Conservation (phyloP, 1,139 yeast genomes). For the Candida dubliniensis region DNA sequence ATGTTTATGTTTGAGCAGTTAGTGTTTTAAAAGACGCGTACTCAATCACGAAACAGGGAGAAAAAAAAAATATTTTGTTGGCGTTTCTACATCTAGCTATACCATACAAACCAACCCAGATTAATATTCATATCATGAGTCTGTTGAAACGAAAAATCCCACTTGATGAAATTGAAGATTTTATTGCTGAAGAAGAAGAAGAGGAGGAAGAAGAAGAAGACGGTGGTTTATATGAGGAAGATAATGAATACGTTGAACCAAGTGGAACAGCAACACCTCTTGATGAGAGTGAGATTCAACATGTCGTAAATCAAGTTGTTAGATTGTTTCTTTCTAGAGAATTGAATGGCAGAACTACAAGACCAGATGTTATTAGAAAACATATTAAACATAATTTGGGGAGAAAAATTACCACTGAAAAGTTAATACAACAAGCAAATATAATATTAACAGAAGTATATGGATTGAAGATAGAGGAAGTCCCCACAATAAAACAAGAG, state of each 20-base stretch:
- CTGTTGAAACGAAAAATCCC: background rate
- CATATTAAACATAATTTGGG: slow-evolving; percentile 21
- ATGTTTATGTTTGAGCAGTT: too few relatives aligned
- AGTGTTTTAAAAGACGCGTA: too few relatives aligned
- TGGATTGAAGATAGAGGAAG: slow-evolving; percentile 31
- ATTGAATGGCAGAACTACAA: slow-evolving; percentile 23
- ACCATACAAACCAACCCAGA: background rate
- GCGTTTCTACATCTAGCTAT: background rate
- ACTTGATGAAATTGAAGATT: background rate
- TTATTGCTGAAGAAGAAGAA: background rate
- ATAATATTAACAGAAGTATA: slow-evolving; percentile 26
- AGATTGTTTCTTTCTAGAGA: slow-evolving; percentile 28
- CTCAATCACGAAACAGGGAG: too few relatives aligned
- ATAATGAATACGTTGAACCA: background rate
- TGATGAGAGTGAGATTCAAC: slow-evolving; percentile 11
- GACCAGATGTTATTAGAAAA: slow-evolving; percentile 22
- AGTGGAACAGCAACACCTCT: background rate
- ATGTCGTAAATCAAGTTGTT: slow-evolving; percentile 21
- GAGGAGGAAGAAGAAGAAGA: background rate
- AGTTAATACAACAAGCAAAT: slow-evolving; percentile 19
- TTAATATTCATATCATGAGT: background rate
- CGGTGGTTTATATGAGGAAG: background rate
- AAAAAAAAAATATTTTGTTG: background rate
- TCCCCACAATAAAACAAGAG: slow-evolving; percentile 15
- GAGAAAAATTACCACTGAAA: slow-evolving; percentile 19